Evolutionary conservation across 768 basidiomycete genomes (phyloP).

Genomic region (Lentinula raphanica): DNA sequence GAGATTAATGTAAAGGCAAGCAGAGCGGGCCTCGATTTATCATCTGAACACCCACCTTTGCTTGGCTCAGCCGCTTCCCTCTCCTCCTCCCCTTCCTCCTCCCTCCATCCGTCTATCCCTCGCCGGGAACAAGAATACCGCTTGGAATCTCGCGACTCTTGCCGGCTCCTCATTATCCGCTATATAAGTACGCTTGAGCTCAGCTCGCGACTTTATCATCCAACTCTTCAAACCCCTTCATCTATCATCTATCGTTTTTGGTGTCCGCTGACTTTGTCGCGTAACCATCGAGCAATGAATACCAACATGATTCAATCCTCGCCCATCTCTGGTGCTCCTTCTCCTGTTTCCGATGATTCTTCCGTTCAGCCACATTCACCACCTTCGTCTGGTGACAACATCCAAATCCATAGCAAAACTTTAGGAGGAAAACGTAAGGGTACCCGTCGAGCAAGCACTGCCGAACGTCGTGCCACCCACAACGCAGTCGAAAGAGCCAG

Average conservation of each 20-base stretch:
- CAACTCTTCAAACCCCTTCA: slow-evolving; percentile 31
- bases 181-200: slow-evolving; percentile 58
- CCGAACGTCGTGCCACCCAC: slow-evolving; percentile 92
- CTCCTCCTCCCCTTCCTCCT: slow-evolving; percentile 25
- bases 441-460: slow-evolving; percentile 87
- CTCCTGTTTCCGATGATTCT: slow-evolving; percentile 37
- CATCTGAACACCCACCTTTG: slow-evolving; percentile 6
- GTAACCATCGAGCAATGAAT: slow-evolving; percentile 31
- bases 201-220: slow-evolving; percentile 45
- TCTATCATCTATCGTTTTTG: slow-evolving; percentile 30
- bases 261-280: slow-evolving; percentile 38
- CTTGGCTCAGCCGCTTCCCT: slow-evolving; percentile 18
- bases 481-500: slow-evolving; percentile 95
- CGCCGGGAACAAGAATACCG: slow-evolving; percentile 44
- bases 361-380: slow-evolving; percentile 47
- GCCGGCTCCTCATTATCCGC: slow-evolving; percentile 58
- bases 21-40: background rate
- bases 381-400: slow-evolving; percentile 21
- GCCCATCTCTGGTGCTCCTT: slow-evolving; percentile 30
- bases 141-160: slow-evolving; percentile 90
- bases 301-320: slow-evolving; percentile 33
- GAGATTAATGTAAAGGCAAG: background rate
- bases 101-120: slow-evolving; percentile 29
- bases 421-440: slow-evolving; percentile 65
- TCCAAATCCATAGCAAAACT: slow-evolving; percentile 14